phyloP scores from a whole-genome alignment of 2,329 filamentous ascomycete genomes.

The Monilinia fructigena region DNA sequence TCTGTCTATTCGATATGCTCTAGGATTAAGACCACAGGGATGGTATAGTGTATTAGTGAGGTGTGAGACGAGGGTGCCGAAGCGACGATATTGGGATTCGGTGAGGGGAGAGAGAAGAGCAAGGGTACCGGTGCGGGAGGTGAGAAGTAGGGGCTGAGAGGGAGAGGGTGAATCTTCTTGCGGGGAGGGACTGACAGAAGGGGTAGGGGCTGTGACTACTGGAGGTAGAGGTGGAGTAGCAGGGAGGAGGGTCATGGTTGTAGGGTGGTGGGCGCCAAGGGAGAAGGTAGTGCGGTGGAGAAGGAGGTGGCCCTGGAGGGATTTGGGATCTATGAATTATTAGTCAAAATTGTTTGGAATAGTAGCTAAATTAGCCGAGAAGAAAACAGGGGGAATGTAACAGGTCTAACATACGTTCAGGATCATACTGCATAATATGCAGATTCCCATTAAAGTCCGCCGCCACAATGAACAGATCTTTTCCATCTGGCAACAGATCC shows the following conservation, averaged over 20 bases:
- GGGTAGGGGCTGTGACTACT: conserved; percentile 46
- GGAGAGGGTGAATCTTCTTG: conserved; percentile 38
- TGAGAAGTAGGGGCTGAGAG: conserved; percentile 59
- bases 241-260: conserved; percentile 73
- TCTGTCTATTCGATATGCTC: conserved; percentile 68
- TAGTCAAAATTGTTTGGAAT: conserved; percentile 1
- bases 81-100: conserved; percentile 78
- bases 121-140: conserved; percentile 73
- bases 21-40: conserved; percentile 77
- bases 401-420: conserved; percentile 67
- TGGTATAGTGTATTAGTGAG: conserved; percentile 74
- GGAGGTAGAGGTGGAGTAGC: conserved; percentile 53
- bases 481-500: conserved; percentile 84
- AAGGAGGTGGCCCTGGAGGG: conserved; percentile 81
- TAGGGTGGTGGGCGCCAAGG: conserved; percentile 73
- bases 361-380: background rate
- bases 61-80: conserved; percentile 78
- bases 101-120: conserved; percentile 73
- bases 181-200: conserved; percentile 33
- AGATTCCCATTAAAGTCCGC: conserved; percentile 83
- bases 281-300: conserved; percentile 87
- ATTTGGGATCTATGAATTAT: conserved; percentile 74
- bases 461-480: conserved; percentile 77
- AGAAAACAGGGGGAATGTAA: conserved; percentile 17
- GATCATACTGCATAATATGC: conserved; percentile 89